These are phyloP conservation scores for Phyllosticta citriasiana DNA, from an alignment of 2,329 filamentous ascomycete genomes.

Conservation along the genomic window DNA sequence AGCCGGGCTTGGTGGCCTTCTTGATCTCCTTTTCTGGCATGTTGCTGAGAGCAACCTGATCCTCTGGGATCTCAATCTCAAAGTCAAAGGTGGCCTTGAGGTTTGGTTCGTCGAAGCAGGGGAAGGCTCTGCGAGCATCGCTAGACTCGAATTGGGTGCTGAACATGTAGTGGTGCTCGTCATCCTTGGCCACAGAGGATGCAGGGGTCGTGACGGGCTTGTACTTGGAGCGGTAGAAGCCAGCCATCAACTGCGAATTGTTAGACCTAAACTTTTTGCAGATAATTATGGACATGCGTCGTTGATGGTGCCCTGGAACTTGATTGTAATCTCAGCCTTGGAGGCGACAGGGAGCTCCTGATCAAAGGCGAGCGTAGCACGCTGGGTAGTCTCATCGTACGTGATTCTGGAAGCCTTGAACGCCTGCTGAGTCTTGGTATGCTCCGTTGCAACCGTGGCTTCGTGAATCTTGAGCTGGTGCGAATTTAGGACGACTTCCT, in stretches of 20 bases:
- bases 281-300: constrained; percentile 41
- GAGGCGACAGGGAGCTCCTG: constrained; percentile 58
- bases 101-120: constrained; percentile 92
- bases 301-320: constrained; percentile 76
- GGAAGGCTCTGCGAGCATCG: constrained; percentile 88
- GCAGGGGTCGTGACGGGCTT: constrained; percentile 65
- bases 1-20: constrained; percentile 52
- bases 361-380: constrained; percentile 67
- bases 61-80: constrained; percentile 79
- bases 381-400: constrained; percentile 77
- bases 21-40: constrained; percentile 72
- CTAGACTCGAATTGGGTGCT: constrained; percentile 97
- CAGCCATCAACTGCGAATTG: constrained; percentile 53
- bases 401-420: constrained; percentile 56
- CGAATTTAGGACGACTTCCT: constrained; percentile 73
- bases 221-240: constrained; percentile 92
- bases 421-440: constrained; percentile 47
- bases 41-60: constrained; percentile 84
- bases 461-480: constrained; percentile 70
- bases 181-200: constrained; percentile 65
- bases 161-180: constrained; percentile 57
- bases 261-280: not conserved
- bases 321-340: constrained; percentile 57
- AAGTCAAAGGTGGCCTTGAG: constrained; percentile 93
- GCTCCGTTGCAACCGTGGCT: constrained; percentile 51